A percentile compares a stretch with the other conserved stretches of the same genome.
phyloP scores from a whole-genome alignment of 768 basidiomycete species.

The Boletus sp. region DNA sequence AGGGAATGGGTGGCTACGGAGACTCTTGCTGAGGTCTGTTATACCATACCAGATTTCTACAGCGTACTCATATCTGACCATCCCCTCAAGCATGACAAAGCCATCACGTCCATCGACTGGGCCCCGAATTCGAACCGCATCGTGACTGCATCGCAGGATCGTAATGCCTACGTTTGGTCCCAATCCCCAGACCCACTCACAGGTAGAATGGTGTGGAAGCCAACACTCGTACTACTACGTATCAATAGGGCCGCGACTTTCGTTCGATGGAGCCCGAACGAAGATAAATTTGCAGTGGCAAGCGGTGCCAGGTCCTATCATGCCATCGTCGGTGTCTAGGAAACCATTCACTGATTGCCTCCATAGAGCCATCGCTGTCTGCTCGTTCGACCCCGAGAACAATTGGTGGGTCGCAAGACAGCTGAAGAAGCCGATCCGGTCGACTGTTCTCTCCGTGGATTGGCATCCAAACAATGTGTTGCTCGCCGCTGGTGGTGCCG shows the following conservation, averaged over 20 bases:
- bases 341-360: background rate
- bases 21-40: constrained; percentile 76
- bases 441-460: constrained; percentile 89
- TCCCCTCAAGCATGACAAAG: constrained; percentile 85
- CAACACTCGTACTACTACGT: constrained; percentile 90
- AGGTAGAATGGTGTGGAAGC: constrained; percentile 81
- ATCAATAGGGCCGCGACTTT: constrained; percentile 95
- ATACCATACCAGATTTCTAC: background rate
- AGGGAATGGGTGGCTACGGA: constrained; percentile 68
- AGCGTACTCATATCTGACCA: background rate
- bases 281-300: constrained; percentile 98
- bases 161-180: constrained; percentile 99
- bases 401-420: constrained; percentile 99
- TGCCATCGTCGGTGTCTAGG: background rate
- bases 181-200: constrained; percentile 70
- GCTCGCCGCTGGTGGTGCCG: constrained; percentile 94
- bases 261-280: constrained; percentile 95
- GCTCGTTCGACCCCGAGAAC: constrained; percentile 95
- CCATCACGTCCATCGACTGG: constrained; percentile 98
- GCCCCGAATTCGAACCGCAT: constrained; percentile 95
- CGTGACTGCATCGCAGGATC: constrained; percentile 97
- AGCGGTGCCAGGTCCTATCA: constrained; percentile 81
- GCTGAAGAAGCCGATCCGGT: constrained; percentile 95
- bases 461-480: constrained; percentile 99
- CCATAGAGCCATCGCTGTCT: constrained; percentile 84